Percentiles rank a stretch among this genome's conserved stretches.
phyloP scores from a whole-genome alignment of 73 alveolate species.

The Paramecium sexaurelia region DNA sequence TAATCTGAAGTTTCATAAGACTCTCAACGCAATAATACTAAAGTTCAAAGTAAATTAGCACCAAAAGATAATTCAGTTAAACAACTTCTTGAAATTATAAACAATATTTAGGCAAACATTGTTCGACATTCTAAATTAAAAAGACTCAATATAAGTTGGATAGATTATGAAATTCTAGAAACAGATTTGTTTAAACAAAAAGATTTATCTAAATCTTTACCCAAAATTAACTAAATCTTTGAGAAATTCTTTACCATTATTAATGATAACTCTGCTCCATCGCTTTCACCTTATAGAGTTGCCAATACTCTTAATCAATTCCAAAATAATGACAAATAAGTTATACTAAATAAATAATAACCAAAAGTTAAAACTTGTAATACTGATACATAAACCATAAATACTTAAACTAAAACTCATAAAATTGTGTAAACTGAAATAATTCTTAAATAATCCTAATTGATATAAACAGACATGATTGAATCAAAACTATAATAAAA shows the following conservation, averaged over 20 bases:
- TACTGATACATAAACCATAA: background rate
- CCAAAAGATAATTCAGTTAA: background rate
- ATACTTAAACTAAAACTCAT: background rate
- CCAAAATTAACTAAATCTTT: background rate
- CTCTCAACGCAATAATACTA: background rate
- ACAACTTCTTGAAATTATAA: background rate
- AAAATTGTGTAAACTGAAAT: background rate
- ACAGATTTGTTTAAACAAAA: background rate
- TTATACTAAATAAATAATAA: background rate
- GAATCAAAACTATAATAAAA: background rate
- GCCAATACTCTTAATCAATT: background rate
- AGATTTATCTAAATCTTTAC: background rate
- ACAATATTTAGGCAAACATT: background rate
- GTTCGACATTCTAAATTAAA: background rate
- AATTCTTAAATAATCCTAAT: background rate
- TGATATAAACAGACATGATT: background rate
- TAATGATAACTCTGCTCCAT: background rate
- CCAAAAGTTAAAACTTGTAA: background rate
- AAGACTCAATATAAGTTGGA: background rate
- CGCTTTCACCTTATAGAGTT: background rate
- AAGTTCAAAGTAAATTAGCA: background rate
- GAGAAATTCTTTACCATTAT: background rate
- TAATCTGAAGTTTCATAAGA: background rate
- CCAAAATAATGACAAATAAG: background rate
- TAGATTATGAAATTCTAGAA: background rate